Evolutionary conservation across 805 yeast genomes (phyloP), one percentile per base, ranked within the genome.

Genomic region (Candida montana): DNA sequence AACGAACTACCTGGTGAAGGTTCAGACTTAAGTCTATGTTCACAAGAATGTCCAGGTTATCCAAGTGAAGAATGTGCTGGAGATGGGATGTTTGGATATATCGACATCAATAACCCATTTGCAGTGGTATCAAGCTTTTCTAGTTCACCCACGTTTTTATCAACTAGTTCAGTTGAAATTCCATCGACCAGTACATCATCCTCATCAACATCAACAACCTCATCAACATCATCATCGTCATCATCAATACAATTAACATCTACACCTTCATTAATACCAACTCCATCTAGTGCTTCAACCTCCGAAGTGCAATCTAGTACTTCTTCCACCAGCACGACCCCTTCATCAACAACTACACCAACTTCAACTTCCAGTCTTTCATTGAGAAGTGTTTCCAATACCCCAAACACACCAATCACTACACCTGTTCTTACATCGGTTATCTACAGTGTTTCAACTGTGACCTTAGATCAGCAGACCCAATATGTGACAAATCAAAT

Each of bases 71-170:
- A 52, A 16, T 71, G 76, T 53, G 75, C 69, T 9, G 60, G 65
- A 2, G 35, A 45, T 40, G 74, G 71, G 0, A 54, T 52, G 28
- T 73, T 44, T 52, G 77, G 75, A 2, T 73, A 73, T 48, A 52
- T 71, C 13, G 52, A 59, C 10, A 29, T 65, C 7, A 33, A 32
- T 12, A 35, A 40, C 7, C 40, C 49, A 2, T 28, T 36, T 4
- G 44, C 47, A 11, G 6, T n/a, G 5, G 18, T 27, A n/a, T 16
- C 26, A 18, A 41, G 37, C 24, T 24, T 60, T 30, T 18, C 47
- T 37, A 16, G 48, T 30, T 33, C 40, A 33, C 33, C 24, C 9
- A 9, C 9, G 9, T 21, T 21, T 33, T 34, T 51, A 27, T 21
- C 53, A 34, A 23, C 51, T 39, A 33, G n/a, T n/a, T 26, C 56